Conservation (phyloP, 2,329 filamentous ascomycete genomes). For the Nannizzia gypsea region DNA sequence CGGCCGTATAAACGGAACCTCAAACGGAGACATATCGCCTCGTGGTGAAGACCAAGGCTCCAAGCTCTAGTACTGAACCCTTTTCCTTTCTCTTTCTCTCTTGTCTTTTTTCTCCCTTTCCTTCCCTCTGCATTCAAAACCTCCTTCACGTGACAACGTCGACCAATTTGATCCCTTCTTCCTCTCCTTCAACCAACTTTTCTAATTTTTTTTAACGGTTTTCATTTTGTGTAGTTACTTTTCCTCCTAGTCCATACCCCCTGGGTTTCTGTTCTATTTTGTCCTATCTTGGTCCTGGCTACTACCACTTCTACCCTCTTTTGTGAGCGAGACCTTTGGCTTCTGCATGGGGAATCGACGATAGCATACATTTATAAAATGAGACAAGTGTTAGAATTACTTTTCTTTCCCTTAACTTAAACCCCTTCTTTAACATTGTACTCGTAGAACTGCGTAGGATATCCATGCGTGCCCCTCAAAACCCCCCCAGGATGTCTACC, state of each 20-base stretch:
- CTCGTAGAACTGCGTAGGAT: background rate
- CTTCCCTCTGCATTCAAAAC: background rate
- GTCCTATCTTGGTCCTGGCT: background rate
- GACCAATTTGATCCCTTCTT: background rate
- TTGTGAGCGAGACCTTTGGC: slow-evolving; percentile 1
- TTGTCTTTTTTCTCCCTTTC: background rate
- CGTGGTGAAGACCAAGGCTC: slow-evolving; percentile 5
- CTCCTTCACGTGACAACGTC: background rate
- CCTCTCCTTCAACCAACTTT: slow-evolving; percentile 1
- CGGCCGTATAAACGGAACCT: slow-evolving; percentile 13
- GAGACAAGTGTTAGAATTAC: background rate
- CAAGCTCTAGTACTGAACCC: slow-evolving; percentile 8
- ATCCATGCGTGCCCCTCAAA: background rate
- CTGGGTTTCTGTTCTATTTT: background rate
- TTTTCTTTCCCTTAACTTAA: background rate
- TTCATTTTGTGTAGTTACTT: slow-evolving; percentile 3
- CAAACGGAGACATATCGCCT: slow-evolving; percentile 7
- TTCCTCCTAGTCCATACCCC: slow-evolving; percentile 6
- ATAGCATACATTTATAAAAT: background rate
- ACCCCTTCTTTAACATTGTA: background rate
- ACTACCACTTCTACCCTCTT: background rate
- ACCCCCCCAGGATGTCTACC: background rate
- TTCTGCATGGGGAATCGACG: slow-evolving; percentile 2
- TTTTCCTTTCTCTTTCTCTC: background rate
- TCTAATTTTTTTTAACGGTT: background rate